Evolutionary conservation across 148 eudicot genomes (phyloP).

Genomic region (Cornus kousa): DNA sequence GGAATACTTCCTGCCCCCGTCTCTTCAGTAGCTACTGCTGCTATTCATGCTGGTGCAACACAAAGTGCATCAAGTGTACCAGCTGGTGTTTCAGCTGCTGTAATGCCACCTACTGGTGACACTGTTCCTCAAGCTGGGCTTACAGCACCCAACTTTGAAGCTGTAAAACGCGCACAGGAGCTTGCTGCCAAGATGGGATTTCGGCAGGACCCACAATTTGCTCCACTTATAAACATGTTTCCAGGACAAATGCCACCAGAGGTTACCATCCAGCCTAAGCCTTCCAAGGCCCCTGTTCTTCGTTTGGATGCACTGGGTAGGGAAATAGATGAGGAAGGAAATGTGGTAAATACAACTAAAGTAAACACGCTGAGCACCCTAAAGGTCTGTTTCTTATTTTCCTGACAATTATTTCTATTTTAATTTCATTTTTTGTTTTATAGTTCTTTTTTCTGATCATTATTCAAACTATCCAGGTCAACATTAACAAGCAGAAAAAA

Average conservation of each 20-base stretch:
- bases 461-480: conserved; percentile 51
- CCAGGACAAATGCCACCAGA: conserved; percentile 87
- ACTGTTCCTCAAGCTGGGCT: conserved; percentile 51
- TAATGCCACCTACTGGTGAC: conserved; percentile 33
- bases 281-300: conserved; percentile 90
- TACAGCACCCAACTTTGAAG: conserved; percentile 61
- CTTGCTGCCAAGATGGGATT: conserved; percentile 94
- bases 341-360: conserved; percentile 76
- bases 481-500: conserved; percentile 95
- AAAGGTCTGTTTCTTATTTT: conserved; percentile 46
- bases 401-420: background rate
- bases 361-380: conserved; percentile 78
- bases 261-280: conserved; percentile 68
- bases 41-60: conserved; percentile 14
- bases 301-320: conserved; percentile 90
- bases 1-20: conserved; percentile 40
- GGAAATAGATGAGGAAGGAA: conserved; percentile 96
- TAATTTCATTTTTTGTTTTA: background rate
- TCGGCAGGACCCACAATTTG: conserved; percentile 89
- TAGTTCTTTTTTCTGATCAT: conserved; percentile 12
- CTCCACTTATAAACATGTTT: conserved; percentile 80
- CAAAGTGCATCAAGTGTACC: conserved; percentile 32
- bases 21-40: conserved; percentile 10
- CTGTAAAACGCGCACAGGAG: conserved; percentile 89
- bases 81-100: conserved; percentile 34